These are phyloP conservation scores for Psilocybe subaeruginosa DNA, from an alignment of 768 basidiomycete species.

Conservation along the genomic window DNA sequence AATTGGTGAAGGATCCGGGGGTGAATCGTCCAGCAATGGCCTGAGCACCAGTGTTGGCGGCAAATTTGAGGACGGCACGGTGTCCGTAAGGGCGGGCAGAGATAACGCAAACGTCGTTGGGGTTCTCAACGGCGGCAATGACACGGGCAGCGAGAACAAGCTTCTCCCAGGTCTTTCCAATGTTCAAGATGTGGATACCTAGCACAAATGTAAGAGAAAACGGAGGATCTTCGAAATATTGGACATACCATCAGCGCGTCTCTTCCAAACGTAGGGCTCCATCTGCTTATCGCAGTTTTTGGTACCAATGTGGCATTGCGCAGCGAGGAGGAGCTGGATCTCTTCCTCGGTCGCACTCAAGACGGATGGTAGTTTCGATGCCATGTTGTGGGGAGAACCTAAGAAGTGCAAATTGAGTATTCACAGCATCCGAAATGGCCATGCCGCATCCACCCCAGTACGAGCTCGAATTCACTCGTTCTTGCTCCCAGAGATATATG, in stretches of 20 bases:
- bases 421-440: slow-evolving; percentile 39
- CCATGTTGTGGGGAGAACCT: slow-evolving; percentile 49
- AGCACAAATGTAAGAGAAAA: slow-evolving; percentile 20
- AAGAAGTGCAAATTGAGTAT: slow-evolving; percentile 19
- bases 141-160: slow-evolving; percentile 97
- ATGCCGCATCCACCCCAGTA: slow-evolving; percentile 46
- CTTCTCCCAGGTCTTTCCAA: slow-evolving; percentile 99
- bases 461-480: slow-evolving; percentile 31
- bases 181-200: slow-evolving; percentile 97
- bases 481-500: slow-evolving; percentile 27
- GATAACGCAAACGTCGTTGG: slow-evolving; percentile 97
- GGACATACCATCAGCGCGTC: slow-evolving; percentile 87
- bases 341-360: slow-evolving; percentile 97
- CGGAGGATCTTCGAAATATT: slow-evolving; percentile 4
- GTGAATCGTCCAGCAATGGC: slow-evolving; percentile 99
- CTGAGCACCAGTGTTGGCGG: slow-evolving; percentile 96
- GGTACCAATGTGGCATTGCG: slow-evolving; percentile 95
- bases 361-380: slow-evolving; percentile 93
- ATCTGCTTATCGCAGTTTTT: slow-evolving; percentile 99
- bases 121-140: slow-evolving; percentile 97
- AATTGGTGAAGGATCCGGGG: slow-evolving; percentile 99
- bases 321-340: slow-evolving; percentile 92
- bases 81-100: slow-evolving; percentile 98
- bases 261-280: slow-evolving; percentile 97
- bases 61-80: slow-evolving; percentile 98